phyloP scores from a whole-genome alignment of 495 filamentous ascomycete species.

The Alectoria sarmentosa region DNA sequence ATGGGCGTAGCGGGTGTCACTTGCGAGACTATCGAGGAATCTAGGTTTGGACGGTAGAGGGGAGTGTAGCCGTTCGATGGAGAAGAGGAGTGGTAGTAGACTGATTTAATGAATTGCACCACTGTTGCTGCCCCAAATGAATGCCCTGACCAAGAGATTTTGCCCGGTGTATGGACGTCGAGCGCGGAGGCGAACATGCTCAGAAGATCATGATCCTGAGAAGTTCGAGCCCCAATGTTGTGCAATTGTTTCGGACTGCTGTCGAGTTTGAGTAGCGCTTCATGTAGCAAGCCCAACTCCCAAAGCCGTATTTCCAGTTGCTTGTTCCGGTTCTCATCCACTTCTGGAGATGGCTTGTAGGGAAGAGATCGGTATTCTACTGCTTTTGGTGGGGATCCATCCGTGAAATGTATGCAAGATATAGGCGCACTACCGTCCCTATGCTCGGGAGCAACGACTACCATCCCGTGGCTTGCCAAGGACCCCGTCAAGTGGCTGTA shows the following conservation, averaged over 20 bases:
- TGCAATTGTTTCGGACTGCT: constrained; percentile 32
- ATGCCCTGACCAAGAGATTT: constrained; percentile 65
- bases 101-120: constrained; percentile 65
- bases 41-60: constrained; percentile 43
- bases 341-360: constrained; percentile 49
- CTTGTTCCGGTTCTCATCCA: constrained; percentile 50
- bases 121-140: constrained; percentile 67
- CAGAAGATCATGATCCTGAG: constrained; percentile 31
- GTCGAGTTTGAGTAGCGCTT: constrained; percentile 57
- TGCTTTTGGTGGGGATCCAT: constrained; percentile 2
- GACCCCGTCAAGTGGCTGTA: constrained; percentile 68
- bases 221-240: constrained; percentile 23
- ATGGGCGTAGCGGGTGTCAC: constrained; percentile 54
- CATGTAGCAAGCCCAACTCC: constrained; percentile 59
- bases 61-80: constrained; percentile 33
- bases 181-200: constrained; percentile 46
- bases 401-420: constrained; percentile 42
- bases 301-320: constrained; percentile 66
- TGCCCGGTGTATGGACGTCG: constrained; percentile 60
- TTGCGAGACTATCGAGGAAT: constrained; percentile 47
- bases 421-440: constrained; percentile 66
- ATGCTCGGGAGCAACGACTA: constrained; percentile 71
- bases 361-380: constrained; percentile 36
- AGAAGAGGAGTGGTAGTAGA: constrained; percentile 45
- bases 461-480: constrained; percentile 64